Conservation (phyloP, 1,284 basidiomycete genomes). For the Schizopora paradoxa region DNA sequence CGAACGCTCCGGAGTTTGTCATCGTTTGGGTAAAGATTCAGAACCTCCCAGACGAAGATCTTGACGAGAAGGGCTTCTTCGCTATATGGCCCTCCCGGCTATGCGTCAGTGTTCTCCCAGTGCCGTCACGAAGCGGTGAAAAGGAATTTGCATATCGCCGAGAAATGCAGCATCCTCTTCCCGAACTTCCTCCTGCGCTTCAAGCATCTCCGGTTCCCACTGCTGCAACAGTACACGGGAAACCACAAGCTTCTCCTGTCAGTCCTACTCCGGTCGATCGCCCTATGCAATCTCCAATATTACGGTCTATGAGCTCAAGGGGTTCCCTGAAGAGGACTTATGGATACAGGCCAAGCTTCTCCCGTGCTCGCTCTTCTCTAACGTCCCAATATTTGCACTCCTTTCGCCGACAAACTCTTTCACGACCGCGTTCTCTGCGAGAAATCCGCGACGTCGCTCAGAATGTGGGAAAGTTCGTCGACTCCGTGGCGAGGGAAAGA, state of each 20-base stretch:
- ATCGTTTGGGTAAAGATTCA: conserved; percentile 70
- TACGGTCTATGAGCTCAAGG: no score
- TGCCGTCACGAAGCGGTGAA: conserved; percentile 9
- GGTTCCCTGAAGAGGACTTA: conserved; percentile 16
- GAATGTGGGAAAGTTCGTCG: conserved; percentile 63
- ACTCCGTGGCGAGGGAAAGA: conserved; percentile 62
- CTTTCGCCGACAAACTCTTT: conserved; percentile 28
- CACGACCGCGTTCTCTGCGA: conserved; percentile 21
- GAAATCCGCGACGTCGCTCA: conserved; percentile 43
- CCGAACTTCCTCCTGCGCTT: conserved; percentile 58
- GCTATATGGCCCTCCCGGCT: conserved; percentile 64
- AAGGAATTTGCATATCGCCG: conserved; percentile 32
- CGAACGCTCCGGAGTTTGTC: no score
- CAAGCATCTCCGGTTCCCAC: conserved; percentile 52
- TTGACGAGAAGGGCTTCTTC: conserved; percentile 60
- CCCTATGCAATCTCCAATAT: conserved; percentile 14
- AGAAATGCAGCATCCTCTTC: conserved; percentile 48
- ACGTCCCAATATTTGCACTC: conserved; percentile 29
- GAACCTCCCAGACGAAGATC: conserved; percentile 70
- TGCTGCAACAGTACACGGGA: conserved; percentile 19
- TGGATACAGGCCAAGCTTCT: conserved; percentile 14
- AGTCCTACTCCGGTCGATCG: conserved; percentile 12
- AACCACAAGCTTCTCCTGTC: conserved; percentile 9
- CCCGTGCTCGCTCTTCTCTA: conserved; percentile 35
- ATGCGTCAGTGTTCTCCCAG: conserved; percentile 45